phyloP scores from a whole-genome alignment of 768 basidiomycete species.

The Auriscalpium microsporum region DNA sequence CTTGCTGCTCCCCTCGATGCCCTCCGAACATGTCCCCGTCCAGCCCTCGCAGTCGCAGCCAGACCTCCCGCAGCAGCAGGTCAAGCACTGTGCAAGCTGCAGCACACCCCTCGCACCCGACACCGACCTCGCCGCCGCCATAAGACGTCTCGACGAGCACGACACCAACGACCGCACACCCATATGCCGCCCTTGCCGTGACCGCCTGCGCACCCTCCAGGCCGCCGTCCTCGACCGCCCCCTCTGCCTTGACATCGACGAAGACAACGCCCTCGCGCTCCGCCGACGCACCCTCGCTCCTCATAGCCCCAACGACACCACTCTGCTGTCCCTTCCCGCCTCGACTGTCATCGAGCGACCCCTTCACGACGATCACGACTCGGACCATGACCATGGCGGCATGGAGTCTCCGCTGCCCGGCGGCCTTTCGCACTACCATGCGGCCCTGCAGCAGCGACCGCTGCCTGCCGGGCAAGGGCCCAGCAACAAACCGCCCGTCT shows the following conservation, averaged over 20 bases:
- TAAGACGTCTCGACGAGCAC: conserved; percentile 7
- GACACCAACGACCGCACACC: conserved; percentile 9
- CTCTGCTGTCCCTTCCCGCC: neutral
- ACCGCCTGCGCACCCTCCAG: conserved; percentile 5
- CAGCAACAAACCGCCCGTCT: conserved; percentile 26
- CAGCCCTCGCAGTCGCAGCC: conserved; percentile 5
- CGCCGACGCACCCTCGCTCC: neutral
- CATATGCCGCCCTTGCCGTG: conserved; percentile 11
- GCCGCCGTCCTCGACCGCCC: neutral
- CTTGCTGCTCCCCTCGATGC: neutral
- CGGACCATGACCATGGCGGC: neutral
- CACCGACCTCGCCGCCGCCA: conserved; percentile 2
- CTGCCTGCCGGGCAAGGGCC: conserved; percentile 23
- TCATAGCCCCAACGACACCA: conserved; percentile 7
- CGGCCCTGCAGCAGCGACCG: neutral
- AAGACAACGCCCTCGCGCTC: conserved; percentile 1
- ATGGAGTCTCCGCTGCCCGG: neutral
- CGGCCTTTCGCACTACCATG: neutral
- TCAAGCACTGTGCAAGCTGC: conserved; percentile 14
- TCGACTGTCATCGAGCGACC: neutral
- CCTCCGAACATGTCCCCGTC: conserved; percentile 5
- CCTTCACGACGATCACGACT: neutral
- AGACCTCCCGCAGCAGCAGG: conserved; percentile 8
- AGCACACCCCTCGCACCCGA: conserved; percentile 12
- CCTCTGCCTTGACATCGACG: neutral